These are phyloP conservation scores for Veloporphyrellus conicus DNA, from an alignment of 1,284 basidiomycete species.

Conservation along the genomic window DNA sequence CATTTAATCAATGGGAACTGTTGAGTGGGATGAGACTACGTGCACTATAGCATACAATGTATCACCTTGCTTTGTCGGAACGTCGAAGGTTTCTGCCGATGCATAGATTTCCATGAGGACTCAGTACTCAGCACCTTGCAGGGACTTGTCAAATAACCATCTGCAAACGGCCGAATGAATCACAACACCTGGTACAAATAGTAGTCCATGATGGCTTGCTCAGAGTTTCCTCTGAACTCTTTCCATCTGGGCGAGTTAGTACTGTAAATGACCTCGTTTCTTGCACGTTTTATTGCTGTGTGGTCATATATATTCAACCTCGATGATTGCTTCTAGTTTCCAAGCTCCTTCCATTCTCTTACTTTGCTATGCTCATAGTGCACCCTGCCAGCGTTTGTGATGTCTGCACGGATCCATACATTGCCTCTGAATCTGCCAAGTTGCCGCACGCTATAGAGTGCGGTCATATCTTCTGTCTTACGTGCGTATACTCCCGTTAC, in stretches of 20 bases:
- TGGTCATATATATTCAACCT: constrained; percentile 31
- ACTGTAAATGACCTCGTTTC: constrained; percentile 15
- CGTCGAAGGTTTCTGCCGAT: too few species aligned
- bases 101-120: too few species aligned
- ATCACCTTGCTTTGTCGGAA: too few species aligned
- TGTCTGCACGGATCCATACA: constrained; percentile 61
- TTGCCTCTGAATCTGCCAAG: constrained; percentile 39
- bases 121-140: too few species aligned
- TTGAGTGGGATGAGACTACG: too few species aligned
- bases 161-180: too few species aligned
- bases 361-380: constrained; percentile 47
- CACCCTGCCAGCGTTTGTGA: constrained; percentile 65
- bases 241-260: constrained; percentile 6
- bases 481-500: constrained; percentile 39
- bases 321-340: constrained; percentile 24
- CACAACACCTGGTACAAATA: too few species aligned
- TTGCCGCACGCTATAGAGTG: constrained; percentile 63
- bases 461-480: constrained; percentile 65
- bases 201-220: too few species aligned
- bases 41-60: too few species aligned
- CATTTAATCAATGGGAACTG: too few species aligned
- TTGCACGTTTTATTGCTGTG: constrained; percentile 34
- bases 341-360: constrained; percentile 15
- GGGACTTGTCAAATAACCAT: too few species aligned
- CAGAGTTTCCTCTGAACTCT: constrained; percentile 21